Evolutionary conservation across 495 filamentous ascomycete species (phyloP).

Genomic region (Aspergillus sparsus): DNA sequence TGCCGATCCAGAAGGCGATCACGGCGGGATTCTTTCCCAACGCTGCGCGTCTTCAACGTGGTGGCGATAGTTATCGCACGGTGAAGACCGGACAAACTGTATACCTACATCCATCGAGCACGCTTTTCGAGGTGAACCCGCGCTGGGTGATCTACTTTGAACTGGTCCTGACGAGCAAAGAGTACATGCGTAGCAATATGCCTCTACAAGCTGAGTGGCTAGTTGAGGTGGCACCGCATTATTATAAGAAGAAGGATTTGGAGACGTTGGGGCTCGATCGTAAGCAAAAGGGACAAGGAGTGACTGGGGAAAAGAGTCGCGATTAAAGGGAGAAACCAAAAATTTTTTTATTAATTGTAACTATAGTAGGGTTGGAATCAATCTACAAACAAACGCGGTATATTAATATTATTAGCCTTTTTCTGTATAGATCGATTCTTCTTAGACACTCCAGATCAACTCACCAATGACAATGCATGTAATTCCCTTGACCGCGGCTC

Average conservation of each 20-base stretch:
- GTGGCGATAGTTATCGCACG: constrained; percentile 89
- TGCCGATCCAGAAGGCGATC: constrained; percentile 82
- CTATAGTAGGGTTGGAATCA: too few species aligned
- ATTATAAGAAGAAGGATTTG: constrained; percentile 89
- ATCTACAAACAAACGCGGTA: too few species aligned
- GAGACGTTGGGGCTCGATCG: constrained; percentile 76
- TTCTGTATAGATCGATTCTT: neutral
- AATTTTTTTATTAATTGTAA: too few species aligned
- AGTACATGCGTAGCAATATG: constrained; percentile 89
- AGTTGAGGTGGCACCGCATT: constrained; percentile 91
- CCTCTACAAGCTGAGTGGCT: constrained; percentile 85
- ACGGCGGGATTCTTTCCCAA: constrained; percentile 95
- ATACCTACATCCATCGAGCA: constrained; percentile 83
- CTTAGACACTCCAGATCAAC: neutral
- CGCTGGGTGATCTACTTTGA: constrained; percentile 93
- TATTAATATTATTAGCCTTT: neutral
- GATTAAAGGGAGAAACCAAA: constrained; percentile 9
- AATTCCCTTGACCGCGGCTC: constrained; percentile 22
- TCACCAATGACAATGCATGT: constrained; percentile 19
- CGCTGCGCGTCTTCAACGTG: constrained; percentile 79
- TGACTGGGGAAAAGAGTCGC: constrained; percentile 50
- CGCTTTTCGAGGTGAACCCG: constrained; percentile 78
- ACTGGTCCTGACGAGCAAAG: constrained; percentile 87
- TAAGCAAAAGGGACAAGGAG: constrained; percentile 72
- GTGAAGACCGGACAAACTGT: constrained; percentile 91